Evolutionary conservation across 148 eudicot species (phyloP).

Genomic region (Chenopodium berlandieri): DNA sequence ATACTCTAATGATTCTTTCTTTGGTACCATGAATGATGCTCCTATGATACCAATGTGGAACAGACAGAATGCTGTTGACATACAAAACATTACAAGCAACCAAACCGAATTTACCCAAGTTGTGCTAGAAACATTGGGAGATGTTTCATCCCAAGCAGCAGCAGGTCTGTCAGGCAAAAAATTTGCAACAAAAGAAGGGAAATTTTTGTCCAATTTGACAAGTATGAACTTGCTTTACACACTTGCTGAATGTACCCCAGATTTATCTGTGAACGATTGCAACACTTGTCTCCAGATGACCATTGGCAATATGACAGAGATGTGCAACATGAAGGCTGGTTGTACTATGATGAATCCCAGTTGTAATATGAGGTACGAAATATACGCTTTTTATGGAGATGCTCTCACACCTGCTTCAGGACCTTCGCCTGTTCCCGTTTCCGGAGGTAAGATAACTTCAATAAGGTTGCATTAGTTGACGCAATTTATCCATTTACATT

Average conservation of each 20-base stretch:
- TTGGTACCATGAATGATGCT: conserved; percentile 30
- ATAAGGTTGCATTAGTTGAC: neutral
- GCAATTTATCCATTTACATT: neutral
- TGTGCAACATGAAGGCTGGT: conserved; percentile 31
- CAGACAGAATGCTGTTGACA: conserved; percentile 27
- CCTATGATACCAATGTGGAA: conserved; percentile 38
- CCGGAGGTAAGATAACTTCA: conserved; percentile 21
- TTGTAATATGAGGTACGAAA: conserved; percentile 30
- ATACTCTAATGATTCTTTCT: conserved; percentile 28
- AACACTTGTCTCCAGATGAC: conserved; percentile 24
- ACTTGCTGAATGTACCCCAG: conserved; percentile 35
- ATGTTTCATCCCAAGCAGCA: conserved; percentile 21
- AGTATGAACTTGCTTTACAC: conserved; percentile 20
- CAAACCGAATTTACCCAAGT: conserved; percentile 22
- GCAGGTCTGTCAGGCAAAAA: conserved; percentile 11
- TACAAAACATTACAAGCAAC: conserved; percentile 23
- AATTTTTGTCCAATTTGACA: conserved; percentile 24
- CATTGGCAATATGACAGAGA: conserved; percentile 28
- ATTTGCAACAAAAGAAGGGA: conserved; percentile 30
- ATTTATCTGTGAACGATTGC: conserved; percentile 29
- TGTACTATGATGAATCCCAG: conserved; percentile 40
- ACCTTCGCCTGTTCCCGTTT: conserved; percentile 9
- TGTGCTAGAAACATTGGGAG: conserved; percentile 12
- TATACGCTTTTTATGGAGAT: conserved; percentile 31
- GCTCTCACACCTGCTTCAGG: conserved; percentile 6